Evolutionary conservation across 805 yeast genomes (phyloP), one percentile per base, ranked within the genome.

Genomic region (Starmerella stellata): DNA sequence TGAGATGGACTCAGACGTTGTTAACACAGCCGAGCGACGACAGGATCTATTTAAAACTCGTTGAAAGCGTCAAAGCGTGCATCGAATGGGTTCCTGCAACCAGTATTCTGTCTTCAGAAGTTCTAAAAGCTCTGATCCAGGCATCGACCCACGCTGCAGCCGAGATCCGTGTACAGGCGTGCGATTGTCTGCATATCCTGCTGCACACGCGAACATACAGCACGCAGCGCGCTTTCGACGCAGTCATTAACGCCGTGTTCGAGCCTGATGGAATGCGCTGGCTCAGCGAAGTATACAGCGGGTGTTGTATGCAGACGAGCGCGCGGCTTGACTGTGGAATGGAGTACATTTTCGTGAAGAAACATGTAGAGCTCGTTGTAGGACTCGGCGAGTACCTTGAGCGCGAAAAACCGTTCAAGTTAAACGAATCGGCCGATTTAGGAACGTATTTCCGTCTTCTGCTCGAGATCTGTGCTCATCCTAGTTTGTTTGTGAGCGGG

Each of bases 361-460:
- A 87, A 59, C 68, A 87, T 14, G 94, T 85, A 4, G 98, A 90
- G 54, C 78, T 87, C 81, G 72, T 85, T 25, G 93, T 90, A 19
- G 78, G 83, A 0, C 61, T 82, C 37, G 78, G 90, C 45, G 92
- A 80, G 49, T 78, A 77, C 51, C 65, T 85, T 42, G 61, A 61
- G 43, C 56, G 48, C 38, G 39, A 43, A 17, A 52, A 53, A 34
- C 54, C 55, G 35, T 54, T 52, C 29, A 58, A 55, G 47, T 65
- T 53, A 44, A 75, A 64, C 35, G 69, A 68, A 18, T 57, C 63
- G 17, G 63, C 78, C 2, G 92, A 80, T 52, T 62, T 79, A 5
- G 65, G 65, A 23, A 72, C 69, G 37, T 90, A 81, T 53, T 65
- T 83, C 45, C 68, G 69, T 40, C 66, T 90, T 18, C 82, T 90